phyloP scores from a whole-genome alignment of 208 protist species.

The Trypanosoma scelopori region DNA sequence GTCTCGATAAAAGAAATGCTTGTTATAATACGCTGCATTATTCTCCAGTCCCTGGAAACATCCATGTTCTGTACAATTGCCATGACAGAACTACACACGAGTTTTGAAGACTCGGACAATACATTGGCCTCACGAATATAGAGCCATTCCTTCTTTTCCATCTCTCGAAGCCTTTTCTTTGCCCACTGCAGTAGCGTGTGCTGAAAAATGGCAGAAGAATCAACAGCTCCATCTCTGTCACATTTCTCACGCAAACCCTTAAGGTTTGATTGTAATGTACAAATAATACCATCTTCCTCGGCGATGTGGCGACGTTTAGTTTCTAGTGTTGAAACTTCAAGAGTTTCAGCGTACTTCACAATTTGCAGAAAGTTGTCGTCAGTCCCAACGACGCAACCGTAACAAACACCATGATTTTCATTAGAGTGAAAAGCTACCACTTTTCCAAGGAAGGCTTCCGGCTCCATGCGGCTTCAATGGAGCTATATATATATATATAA shows the following conservation, averaged over 20 bases:
- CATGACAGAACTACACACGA: not conserved
- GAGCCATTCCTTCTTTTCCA: conserved; percentile 15
- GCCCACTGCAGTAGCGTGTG: conserved; percentile 14
- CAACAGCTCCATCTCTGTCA: not conserved
- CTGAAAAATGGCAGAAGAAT: conserved; percentile 1
- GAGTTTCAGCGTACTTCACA: conserved; percentile 11
- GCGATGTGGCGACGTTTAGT: conserved; percentile 15
- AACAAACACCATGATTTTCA: conserved; percentile 7
- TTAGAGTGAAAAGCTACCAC: conserved; percentile 7
- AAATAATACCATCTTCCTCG: conserved; percentile 18
- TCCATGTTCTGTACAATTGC: conserved; percentile 11
- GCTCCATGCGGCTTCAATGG: conserved; percentile 2
- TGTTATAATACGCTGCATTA: not conserved
- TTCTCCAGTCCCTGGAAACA: conserved; percentile 7
- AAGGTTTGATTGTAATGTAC: conserved; percentile 20
- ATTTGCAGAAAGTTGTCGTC: conserved; percentile 2
- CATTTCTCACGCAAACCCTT: conserved; percentile 9
- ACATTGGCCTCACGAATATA: not conserved
- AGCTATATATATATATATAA: not conserved
- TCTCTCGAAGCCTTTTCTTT: conserved; percentile 11
- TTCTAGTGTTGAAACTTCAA: conserved; percentile 13
- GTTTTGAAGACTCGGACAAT: conserved; percentile 8
- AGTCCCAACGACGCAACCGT: conserved; percentile 18
- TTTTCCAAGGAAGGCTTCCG: conserved; percentile 11
- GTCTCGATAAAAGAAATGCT: conserved; percentile 11